Percentiles rank a stretch among this genome's conserved stretches.
Conservation (phyloP, 805 yeast genomes). For the Starmera amethionina region DNA sequence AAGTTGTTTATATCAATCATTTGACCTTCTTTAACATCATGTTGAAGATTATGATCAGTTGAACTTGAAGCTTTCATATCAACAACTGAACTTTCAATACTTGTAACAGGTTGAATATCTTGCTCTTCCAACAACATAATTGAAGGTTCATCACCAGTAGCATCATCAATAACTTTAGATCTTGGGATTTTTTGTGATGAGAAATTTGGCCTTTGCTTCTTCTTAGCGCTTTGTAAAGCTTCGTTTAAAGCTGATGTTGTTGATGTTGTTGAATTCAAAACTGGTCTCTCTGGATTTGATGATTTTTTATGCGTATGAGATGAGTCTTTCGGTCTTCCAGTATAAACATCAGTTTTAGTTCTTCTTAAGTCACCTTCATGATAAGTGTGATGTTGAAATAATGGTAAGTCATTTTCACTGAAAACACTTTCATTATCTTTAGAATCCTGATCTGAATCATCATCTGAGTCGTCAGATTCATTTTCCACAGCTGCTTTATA, state of each 20-base stretch:
- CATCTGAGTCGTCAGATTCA: constrained; percentile 18
- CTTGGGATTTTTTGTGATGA: constrained; percentile 66
- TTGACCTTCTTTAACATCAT: constrained; percentile 17
- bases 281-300: background rate
- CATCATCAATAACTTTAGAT: constrained; percentile 57
- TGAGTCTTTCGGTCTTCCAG: background rate
- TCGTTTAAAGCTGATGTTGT: background rate
- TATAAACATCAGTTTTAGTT: constrained; percentile 1
- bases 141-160: constrained; percentile 58
- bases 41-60: background rate
- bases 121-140: constrained; percentile 48
- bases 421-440: constrained; percentile 18
- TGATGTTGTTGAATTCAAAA: background rate
- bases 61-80: no score
- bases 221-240: constrained; percentile 9
- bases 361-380: background rate
- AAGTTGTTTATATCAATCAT: constrained; percentile 26
- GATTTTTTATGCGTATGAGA: background rate
- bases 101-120: background rate
- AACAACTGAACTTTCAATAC: no score
- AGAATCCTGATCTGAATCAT: constrained; percentile 18
- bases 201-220: constrained; percentile 43
- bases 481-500: constrained; percentile 15
- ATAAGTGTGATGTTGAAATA: constrained; percentile 2
- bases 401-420: constrained; percentile 9